Conservation (phyloP, 208 protist genomes). For the Zelonia costaricensis region DNA sequence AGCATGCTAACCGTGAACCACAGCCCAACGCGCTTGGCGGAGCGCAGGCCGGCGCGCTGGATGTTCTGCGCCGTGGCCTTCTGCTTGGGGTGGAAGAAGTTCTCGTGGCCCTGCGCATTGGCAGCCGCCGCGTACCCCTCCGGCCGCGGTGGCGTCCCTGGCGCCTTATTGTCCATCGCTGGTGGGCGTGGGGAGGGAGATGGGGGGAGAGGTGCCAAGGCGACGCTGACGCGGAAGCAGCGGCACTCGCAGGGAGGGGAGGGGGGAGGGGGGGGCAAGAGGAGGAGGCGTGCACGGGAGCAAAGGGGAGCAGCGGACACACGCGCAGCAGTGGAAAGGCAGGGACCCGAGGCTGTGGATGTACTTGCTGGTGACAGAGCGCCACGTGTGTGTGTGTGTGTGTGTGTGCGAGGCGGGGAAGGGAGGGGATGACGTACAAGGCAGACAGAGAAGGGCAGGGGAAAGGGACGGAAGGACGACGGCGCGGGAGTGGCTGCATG, state of each 20-base stretch:
- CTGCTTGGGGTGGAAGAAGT: constrained; percentile 74
- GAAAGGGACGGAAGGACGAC: not conserved
- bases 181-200: not conserved
- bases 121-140: constrained; percentile 59
- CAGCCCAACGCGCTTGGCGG: constrained; percentile 43
- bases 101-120: constrained; percentile 55
- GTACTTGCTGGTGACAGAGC: too few relatives aligned
- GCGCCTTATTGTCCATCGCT: constrained; percentile 81
- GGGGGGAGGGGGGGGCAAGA: not conserved
- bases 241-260: too few relatives aligned
- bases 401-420: not conserved
- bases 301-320: not conserved
- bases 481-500: constrained; percentile 7
- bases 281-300: not conserved
- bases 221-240: too few relatives aligned
- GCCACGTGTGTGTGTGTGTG: constrained; percentile 3
- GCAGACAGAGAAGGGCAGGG: not conserved
- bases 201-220: not conserved
- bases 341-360: too few relatives aligned
- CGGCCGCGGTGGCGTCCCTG: constrained; percentile 57
- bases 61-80: constrained; percentile 55
- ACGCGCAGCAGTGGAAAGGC: too few relatives aligned
- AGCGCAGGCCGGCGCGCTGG: constrained; percentile 77
- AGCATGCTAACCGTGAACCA: constrained; percentile 49
- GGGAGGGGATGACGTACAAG: too few relatives aligned